Percentiles rank a stretch among this genome's conserved stretches.
Evolutionary conservation across 129 eudicot species (phyloP).

Genomic region (Calendula officinalis): DNA sequence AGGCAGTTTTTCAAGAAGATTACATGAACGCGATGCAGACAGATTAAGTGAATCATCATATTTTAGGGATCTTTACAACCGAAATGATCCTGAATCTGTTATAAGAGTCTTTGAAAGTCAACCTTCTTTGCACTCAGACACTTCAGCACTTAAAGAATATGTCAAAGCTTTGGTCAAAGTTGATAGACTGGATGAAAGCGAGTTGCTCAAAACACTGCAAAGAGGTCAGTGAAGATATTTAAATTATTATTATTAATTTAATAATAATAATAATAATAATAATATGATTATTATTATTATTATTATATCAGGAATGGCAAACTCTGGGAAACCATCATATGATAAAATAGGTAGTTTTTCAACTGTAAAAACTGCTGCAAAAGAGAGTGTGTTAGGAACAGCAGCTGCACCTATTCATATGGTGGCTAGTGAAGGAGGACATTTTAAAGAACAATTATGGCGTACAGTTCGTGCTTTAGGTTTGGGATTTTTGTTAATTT

Average conservation of each 20-base stretch:
- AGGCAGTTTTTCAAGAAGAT: slow-evolving; percentile 52
- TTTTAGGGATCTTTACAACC: slow-evolving; percentile 58
- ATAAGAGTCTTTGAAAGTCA: slow-evolving; percentile 80
- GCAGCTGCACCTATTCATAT: slow-evolving; percentile 90
- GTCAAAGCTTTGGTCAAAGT: slow-evolving; percentile 87
- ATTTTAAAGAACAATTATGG: slow-evolving; percentile 91
- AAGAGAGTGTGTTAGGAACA: slow-evolving; percentile 84
- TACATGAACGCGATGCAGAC: slow-evolving; percentile 64
- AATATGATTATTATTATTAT: background rate
- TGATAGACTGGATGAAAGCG: slow-evolving; percentile 84
- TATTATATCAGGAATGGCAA: slow-evolving; percentile 47
- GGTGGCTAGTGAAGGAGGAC: slow-evolving; percentile 91
- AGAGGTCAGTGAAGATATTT: slow-evolving; percentile 51
- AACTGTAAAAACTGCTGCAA: slow-evolving; percentile 70
- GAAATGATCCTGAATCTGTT: slow-evolving; percentile 79
- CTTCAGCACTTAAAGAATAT: slow-evolving; percentile 83
- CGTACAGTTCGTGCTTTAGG: slow-evolving; percentile 86
- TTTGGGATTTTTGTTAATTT: slow-evolving; percentile 72
- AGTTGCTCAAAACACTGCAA: slow-evolving; percentile 78
- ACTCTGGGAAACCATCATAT: slow-evolving; percentile 34
- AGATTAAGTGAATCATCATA: slow-evolving; percentile 48
- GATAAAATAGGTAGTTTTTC: slow-evolving; percentile 65
- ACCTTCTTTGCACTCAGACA: slow-evolving; percentile 68
- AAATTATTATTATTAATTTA: background rate
- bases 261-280: too few relatives aligned